Conservation (phyloP, 768 basidiomycete species). For the Suillus subalutaceus region DNA sequence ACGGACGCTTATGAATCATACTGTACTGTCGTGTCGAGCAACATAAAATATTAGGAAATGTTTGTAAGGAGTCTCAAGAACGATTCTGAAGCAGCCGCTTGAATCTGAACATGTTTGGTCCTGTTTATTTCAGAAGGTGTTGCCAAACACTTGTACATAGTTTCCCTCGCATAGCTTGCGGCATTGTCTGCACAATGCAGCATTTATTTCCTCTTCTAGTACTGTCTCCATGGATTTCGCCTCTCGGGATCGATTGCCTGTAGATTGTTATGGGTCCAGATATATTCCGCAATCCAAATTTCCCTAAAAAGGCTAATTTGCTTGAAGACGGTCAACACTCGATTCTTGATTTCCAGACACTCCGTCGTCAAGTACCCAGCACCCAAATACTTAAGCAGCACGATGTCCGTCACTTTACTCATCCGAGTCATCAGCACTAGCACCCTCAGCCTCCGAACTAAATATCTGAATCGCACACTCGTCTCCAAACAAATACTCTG, state of each 20-base stretch:
- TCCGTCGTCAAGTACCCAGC: conserved; percentile 7
- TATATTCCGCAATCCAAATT: neutral
- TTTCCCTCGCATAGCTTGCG: neutral
- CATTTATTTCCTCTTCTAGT: conserved; percentile 1
- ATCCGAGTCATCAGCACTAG: conserved; percentile 3
- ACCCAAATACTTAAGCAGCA: conserved; percentile 5
- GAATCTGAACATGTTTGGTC: neutral
- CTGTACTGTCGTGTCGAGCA: neutral
- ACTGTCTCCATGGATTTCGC: neutral
- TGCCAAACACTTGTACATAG: neutral
- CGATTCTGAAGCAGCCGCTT: too few relatives aligned
- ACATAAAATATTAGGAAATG: too few relatives aligned
- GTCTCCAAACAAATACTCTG: conserved; percentile 1
- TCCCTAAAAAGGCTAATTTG: neutral
- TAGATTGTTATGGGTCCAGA: neutral
- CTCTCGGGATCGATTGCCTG: neutral
- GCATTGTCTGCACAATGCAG: neutral
- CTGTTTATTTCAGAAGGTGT: neutral
- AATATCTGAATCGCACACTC: neutral
- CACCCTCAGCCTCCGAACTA: neutral
- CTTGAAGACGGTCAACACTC: neutral
- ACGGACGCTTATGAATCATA: neutral
- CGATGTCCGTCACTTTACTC: neutral
- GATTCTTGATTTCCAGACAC: neutral
- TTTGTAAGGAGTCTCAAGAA: neutral